These are phyloP conservation scores for Massarina eburnea DNA, from an alignment of 2,329 filamentous ascomycete genomes.

Conservation along the genomic window DNA sequence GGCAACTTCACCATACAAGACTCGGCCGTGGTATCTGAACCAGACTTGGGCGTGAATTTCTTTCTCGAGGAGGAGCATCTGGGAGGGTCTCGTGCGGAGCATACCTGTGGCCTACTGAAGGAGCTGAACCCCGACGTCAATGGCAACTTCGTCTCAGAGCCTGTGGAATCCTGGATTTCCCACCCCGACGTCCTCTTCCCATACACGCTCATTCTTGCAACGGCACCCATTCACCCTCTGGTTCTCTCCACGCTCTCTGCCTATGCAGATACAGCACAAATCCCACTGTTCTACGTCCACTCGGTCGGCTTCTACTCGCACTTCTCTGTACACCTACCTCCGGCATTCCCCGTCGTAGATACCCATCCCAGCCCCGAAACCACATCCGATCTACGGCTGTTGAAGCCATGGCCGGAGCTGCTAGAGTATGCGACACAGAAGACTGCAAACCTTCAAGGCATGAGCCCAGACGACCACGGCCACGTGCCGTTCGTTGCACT, in stretches of 20 bases:
- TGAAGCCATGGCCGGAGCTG: conserved; percentile 85
- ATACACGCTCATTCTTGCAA: conserved; percentile 64
- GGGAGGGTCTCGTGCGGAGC: conserved; percentile 76
- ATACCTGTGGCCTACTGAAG: conserved; percentile 72
- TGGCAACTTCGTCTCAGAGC: conserved; percentile 66
- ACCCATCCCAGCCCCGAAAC: conserved; percentile 89
- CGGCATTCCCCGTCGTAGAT: conserved; percentile 89
- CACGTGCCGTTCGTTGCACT: conserved; percentile 87
- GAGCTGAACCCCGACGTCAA: conserved; percentile 93
- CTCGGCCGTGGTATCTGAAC: conserved; percentile 71
- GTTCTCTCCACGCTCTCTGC: conserved; percentile 54
- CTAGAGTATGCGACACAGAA: conserved; percentile 65
- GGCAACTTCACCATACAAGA: conserved; percentile 92
- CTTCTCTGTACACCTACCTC: conserved; percentile 76
- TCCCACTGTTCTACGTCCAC: conserved; percentile 79
- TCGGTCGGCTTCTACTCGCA: conserved; percentile 91
- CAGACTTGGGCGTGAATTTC: conserved; percentile 94
- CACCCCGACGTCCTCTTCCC: conserved; percentile 45
- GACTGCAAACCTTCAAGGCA: conserved; percentile 67
- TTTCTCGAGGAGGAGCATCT: conserved; percentile 81
- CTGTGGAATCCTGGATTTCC: conserved; percentile 48
- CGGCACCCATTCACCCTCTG: conserved; percentile 59
- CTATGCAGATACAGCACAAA: conserved; percentile 58
- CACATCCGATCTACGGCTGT: conserved; percentile 79
- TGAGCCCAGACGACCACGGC: conserved; percentile 81